Conservation (phyloP, 129 eudicot species). For the Artemisia tridentata region DNA sequence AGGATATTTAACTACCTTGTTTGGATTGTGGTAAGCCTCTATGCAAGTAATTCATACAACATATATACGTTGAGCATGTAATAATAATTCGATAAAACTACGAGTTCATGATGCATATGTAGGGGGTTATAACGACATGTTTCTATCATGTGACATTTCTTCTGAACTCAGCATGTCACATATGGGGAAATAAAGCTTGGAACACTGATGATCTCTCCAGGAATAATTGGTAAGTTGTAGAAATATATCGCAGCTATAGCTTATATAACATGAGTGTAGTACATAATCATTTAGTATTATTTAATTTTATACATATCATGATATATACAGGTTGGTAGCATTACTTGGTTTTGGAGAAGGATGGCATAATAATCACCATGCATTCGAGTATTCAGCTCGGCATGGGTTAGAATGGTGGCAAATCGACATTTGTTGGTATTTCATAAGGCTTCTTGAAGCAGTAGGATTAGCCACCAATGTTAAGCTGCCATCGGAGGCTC, state of each 20-base stretch:
- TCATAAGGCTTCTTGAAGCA: not conserved
- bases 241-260: not conserved
- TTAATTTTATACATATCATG: not conserved
- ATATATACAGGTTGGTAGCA: not conserved
- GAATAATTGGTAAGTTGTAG: not conserved
- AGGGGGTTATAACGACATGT: not conserved
- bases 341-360: constrained; percentile 8
- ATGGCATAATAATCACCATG: constrained; percentile 11
- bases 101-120: not conserved
- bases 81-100: not conserved
- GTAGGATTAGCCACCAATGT: constrained; percentile 1
- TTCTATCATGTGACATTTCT: constrained; percentile 1
- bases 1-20: constrained; percentile 23
- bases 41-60: not conserved
- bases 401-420: constrained; percentile 8
- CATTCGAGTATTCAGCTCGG: not conserved
- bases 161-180: constrained; percentile 1
- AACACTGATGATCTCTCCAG: not conserved
- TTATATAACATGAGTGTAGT: not conserved
- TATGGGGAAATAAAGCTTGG: constrained; percentile 2
- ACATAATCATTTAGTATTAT: not conserved
- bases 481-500: not conserved
- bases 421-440: not conserved
- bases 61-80: not conserved
- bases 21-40: constrained; percentile 14